These are phyloP conservation scores for Penicillium freii DNA, from an alignment of 2,329 filamentous ascomycete genomes.

Conservation along the genomic window DNA sequence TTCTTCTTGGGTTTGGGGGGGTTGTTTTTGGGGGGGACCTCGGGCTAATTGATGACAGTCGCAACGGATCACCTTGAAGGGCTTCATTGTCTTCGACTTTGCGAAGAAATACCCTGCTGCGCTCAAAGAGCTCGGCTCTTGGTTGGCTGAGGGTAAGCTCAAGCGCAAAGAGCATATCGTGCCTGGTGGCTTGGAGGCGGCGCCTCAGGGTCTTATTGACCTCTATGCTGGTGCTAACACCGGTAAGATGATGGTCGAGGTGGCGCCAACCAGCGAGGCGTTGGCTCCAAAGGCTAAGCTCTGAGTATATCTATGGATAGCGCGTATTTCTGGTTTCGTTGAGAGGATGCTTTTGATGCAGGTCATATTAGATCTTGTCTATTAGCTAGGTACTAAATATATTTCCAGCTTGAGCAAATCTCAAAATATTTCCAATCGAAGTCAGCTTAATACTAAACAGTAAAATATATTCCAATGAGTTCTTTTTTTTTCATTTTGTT, in stretches of 20 bases:
- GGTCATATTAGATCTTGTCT: neutral
- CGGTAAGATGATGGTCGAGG: slow-evolving; percentile 59
- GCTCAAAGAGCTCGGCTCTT: slow-evolving; percentile 60
- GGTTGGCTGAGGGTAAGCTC: slow-evolving; percentile 70
- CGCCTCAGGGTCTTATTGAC: slow-evolving; percentile 62
- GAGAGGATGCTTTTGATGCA: neutral
- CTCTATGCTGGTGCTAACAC: slow-evolving; percentile 70
- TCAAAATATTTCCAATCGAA: neutral
- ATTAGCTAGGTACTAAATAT: neutral
- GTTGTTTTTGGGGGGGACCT: neutral
- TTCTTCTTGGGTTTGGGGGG: neutral
- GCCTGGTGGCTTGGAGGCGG: slow-evolving; percentile 63
- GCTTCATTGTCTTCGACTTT: slow-evolving; percentile 73
- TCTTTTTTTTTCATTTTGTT: neutral
- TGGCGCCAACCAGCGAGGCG: slow-evolving; percentile 37
- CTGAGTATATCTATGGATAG: slow-evolving; percentile 14
- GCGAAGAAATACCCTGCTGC: slow-evolving; percentile 57
- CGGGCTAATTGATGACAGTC: slow-evolving; percentile 29
- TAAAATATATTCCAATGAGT: neutral
- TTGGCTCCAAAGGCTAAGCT: slow-evolving; percentile 45
- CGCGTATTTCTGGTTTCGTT: neutral
- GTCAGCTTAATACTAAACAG: too few relatives aligned
- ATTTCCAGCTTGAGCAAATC: neutral
- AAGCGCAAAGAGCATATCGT: slow-evolving; percentile 70
- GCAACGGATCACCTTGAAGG: slow-evolving; percentile 56